Evolutionary conservation across 176 grass and related monocot species (phyloP).

Genomic region (Raddia distichophylla): DNA sequence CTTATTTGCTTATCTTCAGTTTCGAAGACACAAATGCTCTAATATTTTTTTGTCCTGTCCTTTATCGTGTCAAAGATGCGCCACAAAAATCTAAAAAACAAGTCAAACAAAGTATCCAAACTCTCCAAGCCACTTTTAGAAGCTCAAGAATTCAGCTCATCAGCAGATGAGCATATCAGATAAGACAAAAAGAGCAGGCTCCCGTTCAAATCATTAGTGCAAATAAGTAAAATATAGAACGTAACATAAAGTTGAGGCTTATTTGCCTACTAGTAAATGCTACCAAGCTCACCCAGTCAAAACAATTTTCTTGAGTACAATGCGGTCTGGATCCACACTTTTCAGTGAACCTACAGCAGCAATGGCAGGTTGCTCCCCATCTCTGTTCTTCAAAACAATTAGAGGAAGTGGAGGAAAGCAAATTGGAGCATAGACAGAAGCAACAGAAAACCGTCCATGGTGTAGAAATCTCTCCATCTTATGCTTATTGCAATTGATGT

Average conservation of each 20-base stretch:
- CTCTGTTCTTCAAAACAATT: conserved; percentile 71
- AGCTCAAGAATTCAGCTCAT: no score
- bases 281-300: conserved; percentile 79
- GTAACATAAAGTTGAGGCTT: background rate
- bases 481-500: conserved; percentile 94
- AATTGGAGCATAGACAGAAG: conserved; percentile 87
- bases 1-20: no score
- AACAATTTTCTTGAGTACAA: conserved; percentile 94
- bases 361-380: conserved; percentile 66
- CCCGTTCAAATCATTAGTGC: background rate
- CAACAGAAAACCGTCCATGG: conserved; percentile 84
- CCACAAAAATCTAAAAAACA: no score
- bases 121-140: no score
- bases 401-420: conserved; percentile 75
- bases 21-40: no score
- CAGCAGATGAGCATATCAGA: no score
- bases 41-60: no score
- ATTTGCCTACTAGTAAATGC: conserved; percentile 16
- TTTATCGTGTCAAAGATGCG: no score
- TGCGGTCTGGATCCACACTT: conserved; percentile 75
- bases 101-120: no score
- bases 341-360: conserved; percentile 83
- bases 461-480: conserved; percentile 99
- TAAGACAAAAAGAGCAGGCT: no score
- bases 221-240: background rate